Base-by-base conservation (phyloP, 2,329 filamentous ascomycete species). In the Nemania abortiva region DNA sequence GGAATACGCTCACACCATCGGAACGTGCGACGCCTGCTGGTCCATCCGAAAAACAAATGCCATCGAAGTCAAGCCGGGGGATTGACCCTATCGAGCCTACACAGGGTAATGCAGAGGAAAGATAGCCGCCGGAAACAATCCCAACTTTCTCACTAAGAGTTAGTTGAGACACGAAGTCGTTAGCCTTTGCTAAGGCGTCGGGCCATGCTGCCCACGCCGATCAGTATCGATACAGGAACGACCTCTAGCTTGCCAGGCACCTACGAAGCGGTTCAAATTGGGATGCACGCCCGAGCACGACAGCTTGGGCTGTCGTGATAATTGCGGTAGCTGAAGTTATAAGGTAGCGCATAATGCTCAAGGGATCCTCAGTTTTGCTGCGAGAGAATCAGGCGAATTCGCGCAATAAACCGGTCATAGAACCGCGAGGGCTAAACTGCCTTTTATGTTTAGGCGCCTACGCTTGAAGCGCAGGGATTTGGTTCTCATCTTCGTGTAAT, bases 1-100 rank as follows among this genome's bases (percentile, higher is more conserved):
- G 94, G 74, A 95, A 96, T 0, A 92, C 92, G 0, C 92, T 94
- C 45, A 90, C 89, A 78, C 95, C 92, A 73, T 97, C 92, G 4
- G 91, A 88, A 71, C 92, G 94, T 13, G 93, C 85, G 60, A 97
- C 84, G 0, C 94, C 94, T 7, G 95, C 81, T 0, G 94, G 94
- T 0, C 93, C 94, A 76, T 97, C 94, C 77, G 97, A 93, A 24
- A 97, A 82, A 74, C 92, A 94, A 22, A 97, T 82, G 34, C 89
- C 88, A 0, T 93, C 93, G 69, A 97, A 97, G 24, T 90, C 90
- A 29, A 89, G 89, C 54, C 86, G 77, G 2, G 84, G 79, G 1
- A 90, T 90, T 6, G 90, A 86, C 1, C 86, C 91, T 31, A 87
- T 91, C 65, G 88, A 60, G n/a, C 67, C 69, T 1, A 64, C 45